Conservation (phyloP, 164 flowering plant genomes). For the Vitis riparia region DNA sequence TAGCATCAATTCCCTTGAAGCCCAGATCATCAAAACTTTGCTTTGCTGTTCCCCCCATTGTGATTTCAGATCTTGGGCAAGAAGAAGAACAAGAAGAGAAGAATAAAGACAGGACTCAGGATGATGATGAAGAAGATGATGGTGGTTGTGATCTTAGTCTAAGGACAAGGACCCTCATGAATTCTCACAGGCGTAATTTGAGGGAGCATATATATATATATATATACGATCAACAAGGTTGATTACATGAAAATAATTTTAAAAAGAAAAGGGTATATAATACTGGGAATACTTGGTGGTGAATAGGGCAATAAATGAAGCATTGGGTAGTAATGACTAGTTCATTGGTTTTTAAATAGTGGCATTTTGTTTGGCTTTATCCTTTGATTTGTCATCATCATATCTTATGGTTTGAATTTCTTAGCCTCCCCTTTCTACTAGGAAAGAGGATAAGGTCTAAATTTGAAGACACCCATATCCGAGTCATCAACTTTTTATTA, state of each 20-base stretch:
- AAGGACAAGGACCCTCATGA: neutral
- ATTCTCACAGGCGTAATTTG: neutral
- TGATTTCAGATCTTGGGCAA: neutral
- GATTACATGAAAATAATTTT: neutral
- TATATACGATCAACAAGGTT: neutral
- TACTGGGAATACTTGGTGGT: slow-evolving; percentile 9
- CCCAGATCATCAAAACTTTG: slow-evolving; percentile 13
- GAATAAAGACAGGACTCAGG: neutral
- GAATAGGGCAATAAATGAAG: slow-evolving; percentile 2
- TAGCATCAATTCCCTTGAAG: slow-evolving; percentile 6
- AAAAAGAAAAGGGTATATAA: no score
- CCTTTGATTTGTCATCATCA: slow-evolving; percentile 40
- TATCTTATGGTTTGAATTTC: slow-evolving; percentile 19
- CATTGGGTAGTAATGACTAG: neutral
- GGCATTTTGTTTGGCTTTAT: slow-evolving; percentile 12
- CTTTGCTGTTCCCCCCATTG: slow-evolving; percentile 31
- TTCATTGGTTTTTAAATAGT: neutral
- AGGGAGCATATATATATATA: slow-evolving; percentile 21
- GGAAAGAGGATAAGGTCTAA: slow-evolving; percentile 50
- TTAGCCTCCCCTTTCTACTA: slow-evolving; percentile 31
- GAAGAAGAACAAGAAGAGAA: slow-evolving; percentile 7
- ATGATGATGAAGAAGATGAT: no score
- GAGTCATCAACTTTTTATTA: slow-evolving; percentile 33
- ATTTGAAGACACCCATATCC: slow-evolving; percentile 50
- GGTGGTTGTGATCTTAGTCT: neutral